Evolutionary conservation across 169 alveolate genomes (phyloP).

Genomic region (Plasmodium vivax): DNA sequence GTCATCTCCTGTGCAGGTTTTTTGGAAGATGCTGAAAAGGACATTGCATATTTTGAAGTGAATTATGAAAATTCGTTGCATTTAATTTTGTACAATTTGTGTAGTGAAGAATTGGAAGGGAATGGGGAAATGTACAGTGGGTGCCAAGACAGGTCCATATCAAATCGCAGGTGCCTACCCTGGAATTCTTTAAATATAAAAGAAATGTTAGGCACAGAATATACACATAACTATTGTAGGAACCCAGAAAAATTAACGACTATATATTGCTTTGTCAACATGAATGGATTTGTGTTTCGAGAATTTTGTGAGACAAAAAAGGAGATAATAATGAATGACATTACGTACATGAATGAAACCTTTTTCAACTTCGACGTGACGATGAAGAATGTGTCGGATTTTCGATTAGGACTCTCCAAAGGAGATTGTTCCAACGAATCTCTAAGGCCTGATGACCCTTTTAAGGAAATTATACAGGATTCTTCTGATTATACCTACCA

Average conservation of each 20-base stretch:
- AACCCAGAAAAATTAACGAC: conserved; percentile 9
- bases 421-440: neutral
- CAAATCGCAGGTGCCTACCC: conserved; percentile 28
- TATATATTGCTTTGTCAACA: conserved; percentile 47
- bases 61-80: neutral
- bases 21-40: neutral
- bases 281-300: conserved; percentile 4
- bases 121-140: conserved; percentile 27
- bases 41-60: neutral
- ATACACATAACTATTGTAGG: conserved; percentile 49
- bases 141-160: conserved; percentile 29
- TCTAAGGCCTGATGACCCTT: neutral
- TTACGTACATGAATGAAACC: neutral
- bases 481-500: conserved; percentile 24
- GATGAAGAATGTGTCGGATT: conserved; percentile 73
- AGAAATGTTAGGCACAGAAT: neutral
- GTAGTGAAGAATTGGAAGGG: conserved; percentile 18
- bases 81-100: neutral
- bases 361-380: conserved; percentile 18
- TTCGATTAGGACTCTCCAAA: neutral
- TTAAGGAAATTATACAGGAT: neutral
- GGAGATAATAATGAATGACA: neutral
- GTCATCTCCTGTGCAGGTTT: conserved; percentile 5
- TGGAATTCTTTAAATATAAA: conserved; percentile 21
- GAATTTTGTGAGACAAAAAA: conserved; percentile 37